Conservation (phyloP, 805 yeast species). For the Pichia nanzhaoensis region DNA sequence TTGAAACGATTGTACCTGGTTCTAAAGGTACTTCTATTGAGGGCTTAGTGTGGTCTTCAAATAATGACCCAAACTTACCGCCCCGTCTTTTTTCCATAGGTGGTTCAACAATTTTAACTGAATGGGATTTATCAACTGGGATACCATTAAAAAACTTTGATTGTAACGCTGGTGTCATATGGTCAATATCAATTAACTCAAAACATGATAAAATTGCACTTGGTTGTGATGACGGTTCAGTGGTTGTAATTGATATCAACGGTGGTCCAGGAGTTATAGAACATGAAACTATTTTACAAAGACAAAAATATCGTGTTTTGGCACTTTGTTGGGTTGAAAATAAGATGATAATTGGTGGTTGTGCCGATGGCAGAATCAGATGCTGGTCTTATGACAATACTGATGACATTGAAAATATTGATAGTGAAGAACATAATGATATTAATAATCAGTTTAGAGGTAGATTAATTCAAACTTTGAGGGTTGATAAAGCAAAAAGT, state of each 20-base stretch:
- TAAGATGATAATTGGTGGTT: constrained; percentile 75
- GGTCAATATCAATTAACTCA: constrained; percentile 73
- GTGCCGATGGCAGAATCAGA: constrained; percentile 89
- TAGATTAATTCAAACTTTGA: constrained; percentile 74
- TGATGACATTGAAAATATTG: constrained; percentile 7
- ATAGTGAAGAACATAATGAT: constrained; percentile 13
- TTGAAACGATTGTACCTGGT: constrained; percentile 68
- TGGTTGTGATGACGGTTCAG: constrained; percentile 94
- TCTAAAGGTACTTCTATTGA: constrained; percentile 76
- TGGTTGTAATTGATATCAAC: constrained; percentile 74
- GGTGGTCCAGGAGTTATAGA: constrained; percentile 84
- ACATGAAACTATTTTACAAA: constrained; percentile 65
- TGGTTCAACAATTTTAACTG: constrained; percentile 85
- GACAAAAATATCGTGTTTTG: constrained; percentile 78
- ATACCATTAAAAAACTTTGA: constrained; percentile 69
- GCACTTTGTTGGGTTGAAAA: constrained; percentile 74
- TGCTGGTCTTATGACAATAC: constrained; percentile 52
- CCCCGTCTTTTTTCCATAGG: constrained; percentile 87
- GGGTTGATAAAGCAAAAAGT: constrained; percentile 80
- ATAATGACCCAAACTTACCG: constrained; percentile 33
- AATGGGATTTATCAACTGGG: constrained; percentile 80
- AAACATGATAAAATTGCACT: constrained; percentile 64
- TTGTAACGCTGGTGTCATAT: constrained; percentile 87
- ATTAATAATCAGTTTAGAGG: constrained; percentile 35
- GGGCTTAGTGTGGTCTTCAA: constrained; percentile 73